Base-by-base conservation (phyloP, 202 grass and related monocot genomes). In the Panicum hallii region DNA sequence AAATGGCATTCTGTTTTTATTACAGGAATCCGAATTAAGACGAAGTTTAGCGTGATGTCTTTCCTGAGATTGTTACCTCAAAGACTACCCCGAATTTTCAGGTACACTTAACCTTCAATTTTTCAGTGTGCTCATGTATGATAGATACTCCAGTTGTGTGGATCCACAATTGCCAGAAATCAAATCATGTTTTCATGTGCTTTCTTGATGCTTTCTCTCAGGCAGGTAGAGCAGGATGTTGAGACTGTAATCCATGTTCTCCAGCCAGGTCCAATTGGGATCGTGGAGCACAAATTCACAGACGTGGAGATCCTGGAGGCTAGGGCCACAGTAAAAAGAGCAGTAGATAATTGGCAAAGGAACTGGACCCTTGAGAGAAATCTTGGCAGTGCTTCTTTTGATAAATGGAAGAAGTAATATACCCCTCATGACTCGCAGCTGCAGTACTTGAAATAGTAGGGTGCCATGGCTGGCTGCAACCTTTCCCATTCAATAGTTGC, bases 171-270 rank as follows among this genome's bases (percentile, higher is more conserved):
- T 53, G 42, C 49, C 17, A 40, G 36, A 50, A 48, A 66, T 73
- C 7, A 28, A 14, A 45, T 20, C 49, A 28, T 69, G 11, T 68
- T 68, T 44, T 52, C 34, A 81, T 81, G 32, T 83, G 13, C 9
- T 87, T 74, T 50, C 43, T 69, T 68, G 49, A 54, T 87, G 54
- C 11, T 13, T 22, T 67, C 9, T 38, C 85, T 30, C 84, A 97
- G 95, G 87, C 89, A 94, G 75, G 83, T 97, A 46, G 95, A 97
- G 67, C 87, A 87, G 79, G 95, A 97, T 80, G 79, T 97, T 42
- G 90, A 97, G 72, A 97, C 92, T 42, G 95, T 97, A 74, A 94
- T 97, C 74, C 87, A 91, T 41, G 88, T 97, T 64, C 86, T 97
- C 65, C 86, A 88, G 72, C 95, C 91, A 63, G 95, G 95, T 46